Evolutionary conservation across 78 protist species (phyloP).

Genomic region (Guillardia theta): DNA sequence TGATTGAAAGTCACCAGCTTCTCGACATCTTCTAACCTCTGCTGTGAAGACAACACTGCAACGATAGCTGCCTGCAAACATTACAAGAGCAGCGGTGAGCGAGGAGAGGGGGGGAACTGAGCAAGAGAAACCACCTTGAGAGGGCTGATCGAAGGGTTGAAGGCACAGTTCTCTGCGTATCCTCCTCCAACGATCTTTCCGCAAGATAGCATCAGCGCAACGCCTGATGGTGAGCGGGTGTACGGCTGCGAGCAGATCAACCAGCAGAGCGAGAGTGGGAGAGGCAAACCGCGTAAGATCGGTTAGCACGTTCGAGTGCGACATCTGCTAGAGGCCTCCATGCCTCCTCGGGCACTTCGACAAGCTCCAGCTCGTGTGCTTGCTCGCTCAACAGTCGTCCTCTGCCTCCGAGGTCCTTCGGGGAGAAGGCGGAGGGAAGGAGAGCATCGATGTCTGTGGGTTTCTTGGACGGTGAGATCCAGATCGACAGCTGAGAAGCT

Average conservation of each 20-base stretch:
- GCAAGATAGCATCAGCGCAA: background rate
- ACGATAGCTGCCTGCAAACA: background rate
- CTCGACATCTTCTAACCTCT: background rate
- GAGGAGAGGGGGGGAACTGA: background rate
- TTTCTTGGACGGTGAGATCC: background rate
- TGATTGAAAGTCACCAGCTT: no score
- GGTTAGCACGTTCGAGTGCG: background rate
- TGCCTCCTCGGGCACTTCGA: background rate
- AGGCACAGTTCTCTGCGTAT: background rate
- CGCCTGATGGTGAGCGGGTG: background rate
- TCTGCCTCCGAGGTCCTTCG: background rate
- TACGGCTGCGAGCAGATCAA: background rate
- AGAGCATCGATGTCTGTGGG: background rate
- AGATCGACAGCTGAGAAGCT: background rate
- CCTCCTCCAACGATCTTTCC: background rate
- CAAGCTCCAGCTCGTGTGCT: background rate
- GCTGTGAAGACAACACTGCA: background rate
- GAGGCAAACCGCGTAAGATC: background rate
- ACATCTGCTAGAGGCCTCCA: background rate
- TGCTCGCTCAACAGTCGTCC: background rate
- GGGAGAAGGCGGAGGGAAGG: background rate
- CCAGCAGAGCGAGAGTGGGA: background rate
- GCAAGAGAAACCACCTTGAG: background rate
- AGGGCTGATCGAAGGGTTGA: background rate
- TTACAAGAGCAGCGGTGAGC: background rate